Percentiles rank a stretch among this genome's conserved stretches.
phyloP scores from a whole-genome alignment of 495 filamentous ascomycete genomes.

The Talaromyces stipitatus region DNA sequence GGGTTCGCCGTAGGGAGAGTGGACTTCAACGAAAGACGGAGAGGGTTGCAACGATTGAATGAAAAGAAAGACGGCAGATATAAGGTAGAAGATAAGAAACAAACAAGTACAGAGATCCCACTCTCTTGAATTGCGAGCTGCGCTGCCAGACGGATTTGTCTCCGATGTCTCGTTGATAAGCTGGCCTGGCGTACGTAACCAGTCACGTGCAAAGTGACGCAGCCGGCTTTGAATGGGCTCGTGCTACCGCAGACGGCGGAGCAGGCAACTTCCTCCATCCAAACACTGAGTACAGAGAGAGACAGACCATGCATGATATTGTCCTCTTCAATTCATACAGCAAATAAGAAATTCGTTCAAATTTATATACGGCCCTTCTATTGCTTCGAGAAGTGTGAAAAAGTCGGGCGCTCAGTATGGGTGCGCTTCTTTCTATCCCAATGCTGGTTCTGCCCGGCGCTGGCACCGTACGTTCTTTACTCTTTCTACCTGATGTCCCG shows the following conservation, averaged over 20 bases:
- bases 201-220: slow-evolving; percentile 2
- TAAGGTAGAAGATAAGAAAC: not conserved
- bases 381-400: not conserved
- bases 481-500: not conserved
- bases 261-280: not conserved
- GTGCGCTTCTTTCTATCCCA: slow-evolving; percentile 83
- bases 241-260: not conserved
- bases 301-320: not conserved
- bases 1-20: not conserved
- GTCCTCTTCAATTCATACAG: not conserved
- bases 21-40: not conserved
- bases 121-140: not conserved
- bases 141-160: not conserved
- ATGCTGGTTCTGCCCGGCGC: slow-evolving; percentile 80
- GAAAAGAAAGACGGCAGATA: not conserved
- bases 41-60: not conserved
- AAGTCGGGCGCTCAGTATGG: slow-evolving; percentile 59
- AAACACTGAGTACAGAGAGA: too few species aligned
- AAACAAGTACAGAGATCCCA: not conserved
- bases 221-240: not conserved
- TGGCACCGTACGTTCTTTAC: slow-evolving; percentile 59
- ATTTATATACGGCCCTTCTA: not conserved
- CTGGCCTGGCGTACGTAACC: not conserved
- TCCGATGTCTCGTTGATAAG: not conserved
- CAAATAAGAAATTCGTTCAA: not conserved